Conservation (phyloP, 164 flowering plant species). For the Taxillus chinensis region DNA sequence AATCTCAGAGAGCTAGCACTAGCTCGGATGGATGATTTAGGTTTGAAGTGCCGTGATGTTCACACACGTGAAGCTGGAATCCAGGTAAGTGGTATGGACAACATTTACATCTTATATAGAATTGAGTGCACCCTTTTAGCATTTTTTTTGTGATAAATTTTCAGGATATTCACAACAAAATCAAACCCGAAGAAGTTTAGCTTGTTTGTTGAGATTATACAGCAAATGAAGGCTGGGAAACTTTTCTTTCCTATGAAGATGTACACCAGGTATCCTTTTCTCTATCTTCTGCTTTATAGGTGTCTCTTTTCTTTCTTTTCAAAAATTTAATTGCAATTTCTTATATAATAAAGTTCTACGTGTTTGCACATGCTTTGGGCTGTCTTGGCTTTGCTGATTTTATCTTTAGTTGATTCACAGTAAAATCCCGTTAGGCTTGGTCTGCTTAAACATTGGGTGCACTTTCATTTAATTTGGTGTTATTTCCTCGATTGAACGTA, state of each 20-base stretch:
- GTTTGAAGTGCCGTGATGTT: slow-evolving; percentile 96
- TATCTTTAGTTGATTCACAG: too few species aligned
- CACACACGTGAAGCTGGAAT: slow-evolving; percentile 99
- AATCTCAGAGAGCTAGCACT: slow-evolving; percentile 90
- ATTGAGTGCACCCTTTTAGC: neutral
- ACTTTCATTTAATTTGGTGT: neutral
- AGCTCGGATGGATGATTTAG: slow-evolving; percentile 94
- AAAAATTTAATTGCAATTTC: too few species aligned
- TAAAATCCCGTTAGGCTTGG: too few species aligned
- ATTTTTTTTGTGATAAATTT: slow-evolving; percentile 10
- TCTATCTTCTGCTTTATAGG: neutral
- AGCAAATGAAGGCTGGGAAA: slow-evolving; percentile 99
- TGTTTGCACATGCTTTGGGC: too few species aligned
- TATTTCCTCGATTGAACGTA: slow-evolving; percentile 15
- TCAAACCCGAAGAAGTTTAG: slow-evolving; percentile 89
- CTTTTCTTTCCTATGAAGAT: slow-evolving; percentile 95
- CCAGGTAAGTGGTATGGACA: slow-evolving; percentile 63
- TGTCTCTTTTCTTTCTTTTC: too few species aligned
- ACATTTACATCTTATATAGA: neutral
- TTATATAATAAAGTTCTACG: too few species aligned
- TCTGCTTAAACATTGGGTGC: neutral
- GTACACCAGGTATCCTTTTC: slow-evolving; percentile 60
- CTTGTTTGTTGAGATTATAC: slow-evolving; percentile 94
- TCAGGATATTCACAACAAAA: slow-evolving; percentile 91
- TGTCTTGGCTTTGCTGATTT: too few species aligned